These are phyloP conservation scores for Ophiosphaerella herpotricha DNA, from an alignment of 2,329 filamentous ascomycete species.

Conservation along the genomic window DNA sequence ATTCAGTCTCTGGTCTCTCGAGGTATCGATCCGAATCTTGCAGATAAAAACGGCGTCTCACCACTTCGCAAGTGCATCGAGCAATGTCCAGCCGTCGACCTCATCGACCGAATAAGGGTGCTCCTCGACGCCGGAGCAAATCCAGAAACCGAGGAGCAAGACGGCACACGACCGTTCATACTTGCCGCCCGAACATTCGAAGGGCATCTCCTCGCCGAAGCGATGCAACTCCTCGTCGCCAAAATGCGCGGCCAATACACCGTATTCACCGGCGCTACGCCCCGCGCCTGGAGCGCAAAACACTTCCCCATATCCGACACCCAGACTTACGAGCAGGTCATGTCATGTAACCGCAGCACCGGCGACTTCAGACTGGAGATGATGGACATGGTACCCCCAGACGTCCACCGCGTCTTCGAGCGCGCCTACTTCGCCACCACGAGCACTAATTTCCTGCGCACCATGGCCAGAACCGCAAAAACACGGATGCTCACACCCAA, in stretches of 20 bases:
- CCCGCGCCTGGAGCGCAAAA: constrained; percentile 20
- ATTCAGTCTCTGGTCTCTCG: constrained; percentile 32
- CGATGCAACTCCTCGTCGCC: constrained; percentile 31
- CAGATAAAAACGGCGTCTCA: constrained; percentile 18
- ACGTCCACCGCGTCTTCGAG: constrained; percentile 25
- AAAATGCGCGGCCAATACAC: constrained; percentile 26
- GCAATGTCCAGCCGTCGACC: constrained; percentile 32
- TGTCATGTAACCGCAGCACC: constrained; percentile 22
- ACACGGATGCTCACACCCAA: constrained; percentile 14
- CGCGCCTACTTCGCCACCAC: constrained; percentile 33
- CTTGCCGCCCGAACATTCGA: constrained; percentile 34
- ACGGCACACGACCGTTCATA: constrained; percentile 27
- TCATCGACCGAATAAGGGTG: constrained; percentile 26
- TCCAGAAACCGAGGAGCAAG: constrained; percentile 26
- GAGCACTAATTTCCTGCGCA: constrained; percentile 30
- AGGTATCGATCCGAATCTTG: constrained; percentile 34
- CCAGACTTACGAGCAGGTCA: constrained; percentile 30
- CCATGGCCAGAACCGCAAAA: constrained; percentile 14
- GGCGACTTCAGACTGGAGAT: constrained; percentile 25
- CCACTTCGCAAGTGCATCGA: constrained; percentile 35
- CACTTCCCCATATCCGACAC: constrained; percentile 35
- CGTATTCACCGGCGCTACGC: constrained; percentile 9
- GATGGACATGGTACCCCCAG: constrained; percentile 28
- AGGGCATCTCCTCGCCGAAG: constrained; percentile 28
- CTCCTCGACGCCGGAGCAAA: constrained; percentile 39